Evolutionary conservation across 257 asterid genomes (phyloP), one percentile per base, ranked within the genome.

Genomic region (Penstemon davidsonii): DNA sequence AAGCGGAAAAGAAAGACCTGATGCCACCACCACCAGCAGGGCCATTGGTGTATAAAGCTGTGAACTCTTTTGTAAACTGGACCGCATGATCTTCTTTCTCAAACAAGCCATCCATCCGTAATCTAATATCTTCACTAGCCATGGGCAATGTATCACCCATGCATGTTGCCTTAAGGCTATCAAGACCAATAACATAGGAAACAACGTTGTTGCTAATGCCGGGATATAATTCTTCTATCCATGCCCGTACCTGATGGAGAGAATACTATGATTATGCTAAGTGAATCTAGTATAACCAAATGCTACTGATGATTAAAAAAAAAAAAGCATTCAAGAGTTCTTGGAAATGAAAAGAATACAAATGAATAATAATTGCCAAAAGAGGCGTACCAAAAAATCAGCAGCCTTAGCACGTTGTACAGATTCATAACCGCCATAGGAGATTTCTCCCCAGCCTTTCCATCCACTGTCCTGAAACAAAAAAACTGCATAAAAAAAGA

Each of bases 11-110:
- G 60, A 70, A 42, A 43, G 47, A 84, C 92, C 99, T 90, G 96
- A 93, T 85, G 71, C 99, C 97, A 37, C 97, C 96, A 53, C 99
- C 97, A 74, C 97, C 99, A 53, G 99, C 97, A 63, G 99, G 99
- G n/a, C 99, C 99, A 74, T 93, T 93, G 77, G 97, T 94, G 85
- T 94, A 94, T 66, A 94, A 79, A 70, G 99, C 97, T 12, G 85
- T 83, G 79, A 94, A 88, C 75, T 94, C 96, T 70, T 78, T 83
- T 4, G 89, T 80, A 63, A 94, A 85, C 67, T 81, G 93, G 74
- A 85, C 43, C 15, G 99, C 96, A 67, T 90, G 85, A 79, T 86
- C 91, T 84, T 94, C 94, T 67, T 73, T 71, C 75, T 85, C 97
- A 79, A 94, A 94, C 79, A 90, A 69, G 38, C 97, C 97, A 88